Evolutionary conservation across 2,329 filamentous ascomycete species (phyloP), one percentile per base, ranked within the genome.

Genomic region (Verticillium nonalfalfae): DNA sequence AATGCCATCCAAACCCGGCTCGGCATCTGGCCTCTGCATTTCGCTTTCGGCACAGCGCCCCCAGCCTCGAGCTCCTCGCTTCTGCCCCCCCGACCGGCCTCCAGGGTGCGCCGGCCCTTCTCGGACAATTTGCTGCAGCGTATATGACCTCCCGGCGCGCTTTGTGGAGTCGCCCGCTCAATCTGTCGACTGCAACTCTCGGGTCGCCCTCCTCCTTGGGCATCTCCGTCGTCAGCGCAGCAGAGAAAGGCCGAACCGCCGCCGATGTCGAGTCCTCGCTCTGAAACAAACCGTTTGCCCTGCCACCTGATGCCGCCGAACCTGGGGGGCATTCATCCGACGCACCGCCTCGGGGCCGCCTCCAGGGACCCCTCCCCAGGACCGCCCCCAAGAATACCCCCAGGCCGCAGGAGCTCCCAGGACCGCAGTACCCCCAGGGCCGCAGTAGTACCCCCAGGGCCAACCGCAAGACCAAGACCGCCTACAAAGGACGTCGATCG

Each of bases 91-190:
- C 56, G 36, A 21, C 56, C 15, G 31, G 45, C 21, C n/a, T 52
- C 35, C 55, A 18, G 31, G 54, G 39, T 61, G 58, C 59, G 57
- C 61, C 64, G 64, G 64, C 63, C 64, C 65, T 69, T 66, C 65
- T 69, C 68, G 66, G 67, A 64, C 65, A 69, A 70, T 65, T 68
- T 66, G 61, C 60, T 63, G 62, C 63, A 63, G 61, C 60, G 60
- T 63, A 60, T 64, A 59, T 64, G 58, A 54, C 38, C 59, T 59
- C 58, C 57, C 45, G 61, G 67, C 66, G 62, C 60, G 38, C 58
- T 36, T 68, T 65, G 69, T 70, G 70, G 70, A 72, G 71, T 68
- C 68, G 66, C 68, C 65, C 68, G 66, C 67, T 66, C 71, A 52
- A 52, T 52, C 45, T 21, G n/a, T 62, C 62, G 45, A 36, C 58